Conservation (phyloP, 148 eudicot species). For the Mesembryanthemum crystallinum region DNA sequence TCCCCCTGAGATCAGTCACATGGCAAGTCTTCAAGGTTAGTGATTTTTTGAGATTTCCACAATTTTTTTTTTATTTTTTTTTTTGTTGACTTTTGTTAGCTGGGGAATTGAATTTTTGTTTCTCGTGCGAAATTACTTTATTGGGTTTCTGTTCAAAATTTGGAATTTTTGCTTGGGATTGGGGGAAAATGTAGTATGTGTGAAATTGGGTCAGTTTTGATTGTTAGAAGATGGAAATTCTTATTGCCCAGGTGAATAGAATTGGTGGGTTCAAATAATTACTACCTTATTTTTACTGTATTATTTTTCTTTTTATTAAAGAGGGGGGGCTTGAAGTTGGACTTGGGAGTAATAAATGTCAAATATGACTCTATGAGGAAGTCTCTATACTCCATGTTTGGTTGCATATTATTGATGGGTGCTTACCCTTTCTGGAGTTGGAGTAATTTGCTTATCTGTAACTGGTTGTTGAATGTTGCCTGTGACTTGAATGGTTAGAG, state of each 20-base stretch:
- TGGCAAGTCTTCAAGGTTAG: constrained; percentile 86
- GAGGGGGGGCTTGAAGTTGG: not conserved
- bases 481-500: constrained; percentile 15
- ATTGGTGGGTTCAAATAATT: not conserved
- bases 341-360: not conserved
- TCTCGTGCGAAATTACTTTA: not conserved
- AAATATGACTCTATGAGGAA: not conserved
- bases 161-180: not conserved
- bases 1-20: constrained; percentile 54
- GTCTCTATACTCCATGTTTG: not conserved
- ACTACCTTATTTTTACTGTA: too few species aligned
- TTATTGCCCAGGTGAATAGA: not conserved
- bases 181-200: not conserved
- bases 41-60: not conserved
- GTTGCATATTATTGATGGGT: constrained; percentile 14
- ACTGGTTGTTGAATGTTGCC: not conserved
- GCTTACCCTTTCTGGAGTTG: constrained; percentile 6
- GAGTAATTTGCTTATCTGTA: constrained; percentile 12
- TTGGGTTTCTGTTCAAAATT: not conserved
- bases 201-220: not conserved
- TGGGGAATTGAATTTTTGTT: not conserved
- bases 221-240: constrained; percentile 13
- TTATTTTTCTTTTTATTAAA: not conserved
- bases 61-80: not conserved
- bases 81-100: not conserved